Evolutionary conservation across 768 basidiomycete genomes (phyloP).

Genomic region (Boletus rubropictus): DNA sequence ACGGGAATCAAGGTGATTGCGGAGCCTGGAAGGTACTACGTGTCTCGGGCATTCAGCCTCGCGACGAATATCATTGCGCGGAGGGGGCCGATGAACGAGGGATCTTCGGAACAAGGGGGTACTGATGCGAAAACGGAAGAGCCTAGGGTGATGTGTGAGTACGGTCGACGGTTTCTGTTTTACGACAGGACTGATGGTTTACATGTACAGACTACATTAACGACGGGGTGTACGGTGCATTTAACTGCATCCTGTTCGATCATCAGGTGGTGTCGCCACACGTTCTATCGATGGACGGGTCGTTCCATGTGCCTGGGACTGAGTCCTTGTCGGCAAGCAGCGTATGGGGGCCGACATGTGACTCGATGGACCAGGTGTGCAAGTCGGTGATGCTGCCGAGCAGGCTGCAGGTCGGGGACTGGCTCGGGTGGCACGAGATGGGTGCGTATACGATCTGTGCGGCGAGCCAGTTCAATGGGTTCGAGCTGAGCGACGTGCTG

Average conservation of each 20-base stretch:
- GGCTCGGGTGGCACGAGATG: conserved; percentile 98
- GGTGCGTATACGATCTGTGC: conserved; percentile 99
- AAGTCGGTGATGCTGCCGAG: conserved; percentile 55
- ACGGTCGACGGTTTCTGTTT: not conserved
- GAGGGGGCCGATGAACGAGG: conserved; percentile 49
- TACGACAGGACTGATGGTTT: too few species aligned
- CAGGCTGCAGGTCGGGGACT: conserved; percentile 84
- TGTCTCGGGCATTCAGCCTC: conserved; percentile 86
- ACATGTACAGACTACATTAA: conserved; percentile 85
- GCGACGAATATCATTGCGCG: conserved; percentile 93
- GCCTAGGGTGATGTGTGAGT: conserved; percentile 86
- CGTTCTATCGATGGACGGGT: conserved; percentile 64
- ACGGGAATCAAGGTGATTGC: conserved; percentile 75
- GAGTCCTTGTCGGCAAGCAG: conserved; percentile 51
- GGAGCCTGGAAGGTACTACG: conserved; percentile 94
- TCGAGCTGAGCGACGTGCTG: conserved; percentile 70
- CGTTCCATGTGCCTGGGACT: conserved; percentile 40
- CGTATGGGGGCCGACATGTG: conserved; percentile 99
- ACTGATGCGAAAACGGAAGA: conserved; percentile 27
- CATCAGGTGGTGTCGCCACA: conserved; percentile 88
- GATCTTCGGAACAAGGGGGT: conserved; percentile 18
- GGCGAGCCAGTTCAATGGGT: conserved; percentile 93
- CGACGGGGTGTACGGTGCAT: conserved; percentile 96
- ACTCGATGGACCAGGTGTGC: conserved; percentile 91
- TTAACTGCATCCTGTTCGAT: conserved; percentile 97